Evolutionary conservation across 768 basidiomycete genomes (phyloP), one percentile per base, ranked within the genome.

Genomic region (Hortiboletus campestris): DNA sequence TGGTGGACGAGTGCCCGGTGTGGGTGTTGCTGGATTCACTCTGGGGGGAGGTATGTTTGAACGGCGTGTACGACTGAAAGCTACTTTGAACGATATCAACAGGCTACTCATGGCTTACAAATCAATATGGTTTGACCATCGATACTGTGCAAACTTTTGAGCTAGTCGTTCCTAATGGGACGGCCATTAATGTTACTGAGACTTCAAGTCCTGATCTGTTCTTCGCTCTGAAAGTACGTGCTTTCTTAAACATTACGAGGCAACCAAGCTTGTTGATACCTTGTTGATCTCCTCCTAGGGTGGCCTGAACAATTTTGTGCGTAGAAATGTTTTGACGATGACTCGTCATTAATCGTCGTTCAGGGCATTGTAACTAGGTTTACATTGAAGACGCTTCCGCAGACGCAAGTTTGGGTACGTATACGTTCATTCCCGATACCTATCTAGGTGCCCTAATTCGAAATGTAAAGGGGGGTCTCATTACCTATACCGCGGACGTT

Each of bases 291-390:
- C 12, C 34, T 20, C 1, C 4, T 50, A 85, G 82, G 86, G 85
- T 32, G 85, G 84, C 11, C 65, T 75, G 59, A 85, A 88, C 58
- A 88, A 87, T 57, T 86, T 84, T 55, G 78, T 78, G 42, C 10
- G 68, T 48, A 13, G 19, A 19, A 25, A 34, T 10, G 2, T 19
- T 52, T 20, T 35, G 6, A 8, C 2, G 3, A 17, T 1, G 8
- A 43, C 25, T 36, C 7, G n/a, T 20, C 28, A 22, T 7, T 53
- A 6, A 55, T 29, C 29, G 8, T 13, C 1, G 5, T 36, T 14
- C 38, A 79, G 77, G 86, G 85, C 1, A 80, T 86, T 35, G 81
- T 86, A 4, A 86, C 84, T 1, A 75, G 68, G 40, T 81, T 87
- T 60, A 81, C 78, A 0, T 50, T 87, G 20, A 78, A 78, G 57